Evolutionary conservation across 257 asterid genomes (phyloP), one percentile per base, ranked within the genome.

Genomic region (Voacanga thouarsii): DNA sequence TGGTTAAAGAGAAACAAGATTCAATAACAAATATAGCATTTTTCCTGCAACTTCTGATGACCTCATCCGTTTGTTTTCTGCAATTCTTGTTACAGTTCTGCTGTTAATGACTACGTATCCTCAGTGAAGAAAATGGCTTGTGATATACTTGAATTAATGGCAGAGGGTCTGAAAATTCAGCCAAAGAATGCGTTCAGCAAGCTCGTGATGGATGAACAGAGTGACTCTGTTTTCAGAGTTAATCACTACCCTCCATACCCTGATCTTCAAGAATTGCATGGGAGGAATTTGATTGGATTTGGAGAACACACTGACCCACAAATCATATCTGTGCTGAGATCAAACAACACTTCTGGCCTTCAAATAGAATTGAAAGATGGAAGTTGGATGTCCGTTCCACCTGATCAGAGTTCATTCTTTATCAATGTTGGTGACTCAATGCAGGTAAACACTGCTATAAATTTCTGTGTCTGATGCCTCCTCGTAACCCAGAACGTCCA

Each of bases 281-380:
- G 77, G 44, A 59, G 49, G 77, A 77, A 85, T 77, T 9, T 86
- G 74, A 89, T 89, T 57, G 98, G 97, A 9, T 93, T 93, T 60
- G 96, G 97, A 15, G 97, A 85, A 41, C 98, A 93, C 33, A 93
- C 97, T 1, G 97, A 93, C 86, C 98, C 98, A 45, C 98, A 93
- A 83, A 88, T 93, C 82, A 93, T 93, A 5, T 90, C 98, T 1
- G 92, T 92, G 53, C 77, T 93, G 68, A 81, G 98, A 83, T 93
- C 98, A 60, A 92, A 93, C 88, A 85, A 92, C 80, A 85, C 92
- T 12, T 83, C 90, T 18, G 97, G 98, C 33, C 95, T 93, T 10
- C 89, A 93, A 81, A 93, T 93, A 70, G 81, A 84, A 53, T 70
- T 88, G 61, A 89, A 87, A 76, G 94, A 90, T 39, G 97, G 95